These are phyloP conservation scores for Naganishia cerealis DNA, from an alignment of 1,284 basidiomycete species.

Conservation along the genomic window DNA sequence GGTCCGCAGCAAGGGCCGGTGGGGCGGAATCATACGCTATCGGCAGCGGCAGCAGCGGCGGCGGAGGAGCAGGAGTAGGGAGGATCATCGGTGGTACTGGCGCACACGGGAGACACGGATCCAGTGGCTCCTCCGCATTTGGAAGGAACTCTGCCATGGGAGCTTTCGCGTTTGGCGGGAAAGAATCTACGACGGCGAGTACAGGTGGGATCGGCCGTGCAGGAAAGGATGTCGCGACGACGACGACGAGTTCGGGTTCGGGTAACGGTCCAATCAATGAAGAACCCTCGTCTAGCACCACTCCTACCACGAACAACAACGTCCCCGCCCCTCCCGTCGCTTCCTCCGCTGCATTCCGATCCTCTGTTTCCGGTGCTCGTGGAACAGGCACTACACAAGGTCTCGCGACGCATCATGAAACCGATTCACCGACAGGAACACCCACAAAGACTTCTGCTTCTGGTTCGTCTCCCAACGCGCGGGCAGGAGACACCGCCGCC, in stretches of 20 bases:
- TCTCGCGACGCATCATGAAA: conserved; percentile 35
- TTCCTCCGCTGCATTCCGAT: conserved; percentile 16
- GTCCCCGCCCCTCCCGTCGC: conserved; percentile 3
- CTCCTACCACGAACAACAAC: background rate
- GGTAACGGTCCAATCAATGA: conserved; percentile 4
- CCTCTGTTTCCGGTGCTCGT: background rate
- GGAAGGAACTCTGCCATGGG: conserved; percentile 40
- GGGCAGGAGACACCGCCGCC: background rate
- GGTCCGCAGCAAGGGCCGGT: background rate
- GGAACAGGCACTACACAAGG: background rate
- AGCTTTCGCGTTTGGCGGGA: conserved; percentile 38
- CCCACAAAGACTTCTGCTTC: conserved; percentile 13
- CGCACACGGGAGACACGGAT: conserved; percentile 25
- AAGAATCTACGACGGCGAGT: background rate
- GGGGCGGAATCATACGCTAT: conserved; percentile 4
- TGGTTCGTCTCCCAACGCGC: conserved; percentile 1
- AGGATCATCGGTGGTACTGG: conserved; percentile 7
- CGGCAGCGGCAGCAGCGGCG: background rate
- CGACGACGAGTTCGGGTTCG: background rate
- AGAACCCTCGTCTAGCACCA: conserved; percentile 1
- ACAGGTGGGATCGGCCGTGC: background rate
- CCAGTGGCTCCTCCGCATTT: conserved; percentile 36
- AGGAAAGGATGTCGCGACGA: background rate
- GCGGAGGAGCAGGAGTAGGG: background rate
- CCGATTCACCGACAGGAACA: conserved; percentile 21